A percentile compares a stretch with the other conserved stretches of the same genome.
Conservation (phyloP, 345 rosid genomes). For the Eucalyptus tenuipes region DNA sequence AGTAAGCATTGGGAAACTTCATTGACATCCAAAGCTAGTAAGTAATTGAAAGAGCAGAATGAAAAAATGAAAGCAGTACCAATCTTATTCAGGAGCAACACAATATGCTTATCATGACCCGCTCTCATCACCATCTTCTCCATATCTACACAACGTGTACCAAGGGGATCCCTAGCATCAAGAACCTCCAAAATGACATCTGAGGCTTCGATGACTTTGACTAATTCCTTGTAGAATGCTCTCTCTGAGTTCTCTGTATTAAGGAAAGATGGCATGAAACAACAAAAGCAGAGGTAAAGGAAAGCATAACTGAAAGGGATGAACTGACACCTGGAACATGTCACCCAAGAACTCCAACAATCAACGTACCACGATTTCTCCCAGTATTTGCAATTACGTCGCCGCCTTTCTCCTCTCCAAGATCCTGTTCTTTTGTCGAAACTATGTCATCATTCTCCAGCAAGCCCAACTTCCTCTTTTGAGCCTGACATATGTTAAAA, state of each 20-base stretch:
- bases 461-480: conserved; percentile 72
- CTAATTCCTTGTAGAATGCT: conserved; percentile 94
- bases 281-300: neutral
- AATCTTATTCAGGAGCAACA: conserved; percentile 81
- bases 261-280: neutral
- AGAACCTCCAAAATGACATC: conserved; percentile 96
- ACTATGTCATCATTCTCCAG: conserved; percentile 19
- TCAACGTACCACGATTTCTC: conserved; percentile 41
- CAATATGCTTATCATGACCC: conserved; percentile 72
- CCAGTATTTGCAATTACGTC: conserved; percentile 10
- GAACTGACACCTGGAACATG: neutral
- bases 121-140: conserved; percentile 87
- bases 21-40: neutral
- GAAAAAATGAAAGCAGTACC: conserved; percentile 23
- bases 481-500: conserved; percentile 25
- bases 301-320: neutral
- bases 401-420: conserved; percentile 10
- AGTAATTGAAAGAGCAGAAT: neutral
- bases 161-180: conserved; percentile 91
- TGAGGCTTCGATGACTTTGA: conserved; percentile 76
- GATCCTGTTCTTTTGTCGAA: conserved; percentile 2
- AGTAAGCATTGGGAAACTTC: neutral
- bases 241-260: conserved; percentile 67
- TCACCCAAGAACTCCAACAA: neutral
- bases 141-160: conserved; percentile 91